phyloP scores from a whole-genome alignment of 1,284 basidiomycete genomes.

The Leccinum insolens region DNA sequence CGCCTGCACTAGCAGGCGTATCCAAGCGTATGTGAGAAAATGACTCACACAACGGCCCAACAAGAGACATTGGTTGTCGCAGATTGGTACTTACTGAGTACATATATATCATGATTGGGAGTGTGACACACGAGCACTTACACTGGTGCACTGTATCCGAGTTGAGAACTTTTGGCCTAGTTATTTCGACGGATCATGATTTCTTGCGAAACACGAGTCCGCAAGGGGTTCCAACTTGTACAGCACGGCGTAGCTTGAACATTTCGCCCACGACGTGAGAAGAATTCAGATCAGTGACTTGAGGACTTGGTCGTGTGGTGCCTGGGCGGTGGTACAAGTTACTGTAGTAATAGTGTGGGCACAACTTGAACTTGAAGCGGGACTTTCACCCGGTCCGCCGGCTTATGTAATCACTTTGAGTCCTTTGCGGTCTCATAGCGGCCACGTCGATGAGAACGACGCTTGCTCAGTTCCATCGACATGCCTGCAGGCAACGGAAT shows the following conservation, averaged over 20 bases:
- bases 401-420: constrained; percentile 24
- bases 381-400: background rate
- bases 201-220: background rate
- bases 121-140: background rate
- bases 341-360: no score
- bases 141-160: background rate
- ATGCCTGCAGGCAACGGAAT: constrained; percentile 30
- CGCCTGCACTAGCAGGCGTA: no score
- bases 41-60: no score
- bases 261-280: background rate
- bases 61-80: no score
- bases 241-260: background rate
- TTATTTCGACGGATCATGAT: background rate
- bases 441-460: constrained; percentile 3
- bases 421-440: background rate
- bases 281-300: background rate
- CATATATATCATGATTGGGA: no score
- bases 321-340: no score
- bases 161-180: background rate
- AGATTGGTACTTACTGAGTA: no score
- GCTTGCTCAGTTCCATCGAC: constrained; percentile 8
- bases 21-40: no score
- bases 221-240: background rate
- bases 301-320: background rate
- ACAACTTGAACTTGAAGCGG: background rate